phyloP scores from a whole-genome alignment of 257 asterid species.

The Solanum tacnaense region DNA sequence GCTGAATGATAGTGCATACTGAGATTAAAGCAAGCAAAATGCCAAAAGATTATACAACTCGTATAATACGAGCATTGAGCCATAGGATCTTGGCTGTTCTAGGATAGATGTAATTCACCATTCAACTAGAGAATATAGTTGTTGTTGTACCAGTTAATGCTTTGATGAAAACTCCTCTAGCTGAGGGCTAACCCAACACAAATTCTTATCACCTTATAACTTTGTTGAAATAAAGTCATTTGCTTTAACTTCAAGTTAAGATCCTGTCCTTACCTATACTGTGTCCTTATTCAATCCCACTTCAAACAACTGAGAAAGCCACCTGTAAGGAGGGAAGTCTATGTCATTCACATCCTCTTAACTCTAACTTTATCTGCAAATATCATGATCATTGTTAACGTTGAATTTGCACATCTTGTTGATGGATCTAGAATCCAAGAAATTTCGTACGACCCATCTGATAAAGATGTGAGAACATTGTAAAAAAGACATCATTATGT shows the following conservation, averaged over 20 bases:
- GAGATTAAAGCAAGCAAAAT: not conserved
- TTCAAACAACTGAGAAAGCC: slow-evolving; percentile 25
- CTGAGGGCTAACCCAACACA: not conserved
- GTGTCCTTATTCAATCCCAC: slow-evolving; percentile 28
- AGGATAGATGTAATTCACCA: not conserved
- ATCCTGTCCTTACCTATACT: not conserved
- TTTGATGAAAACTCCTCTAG: not conserved
- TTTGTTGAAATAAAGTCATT: not conserved
- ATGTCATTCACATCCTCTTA: slow-evolving; percentile 6
- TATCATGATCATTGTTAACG: slow-evolving; percentile 14
- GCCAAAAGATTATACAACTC: not conserved
- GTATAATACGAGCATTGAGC: not conserved
- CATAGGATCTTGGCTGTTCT: not conserved
- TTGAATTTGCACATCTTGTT: not conserved
- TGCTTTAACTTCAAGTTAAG: slow-evolving; percentile 42
- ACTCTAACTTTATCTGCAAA: not conserved
- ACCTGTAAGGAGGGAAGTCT: slow-evolving; percentile 26
- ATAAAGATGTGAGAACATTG: not conserved
- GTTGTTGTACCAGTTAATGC: not conserved
- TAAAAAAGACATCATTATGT: slow-evolving; percentile 21
- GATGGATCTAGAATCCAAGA: not conserved
- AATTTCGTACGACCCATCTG: not conserved
- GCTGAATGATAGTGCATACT: not conserved
- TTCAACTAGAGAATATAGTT: not conserved
- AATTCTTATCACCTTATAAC: not conserved